A percentile compares a stretch with the other conserved stretches of the same genome.
Evolutionary conservation across 2,329 filamentous ascomycete species (phyloP).

Genomic region (Talaromyces piceae): DNA sequence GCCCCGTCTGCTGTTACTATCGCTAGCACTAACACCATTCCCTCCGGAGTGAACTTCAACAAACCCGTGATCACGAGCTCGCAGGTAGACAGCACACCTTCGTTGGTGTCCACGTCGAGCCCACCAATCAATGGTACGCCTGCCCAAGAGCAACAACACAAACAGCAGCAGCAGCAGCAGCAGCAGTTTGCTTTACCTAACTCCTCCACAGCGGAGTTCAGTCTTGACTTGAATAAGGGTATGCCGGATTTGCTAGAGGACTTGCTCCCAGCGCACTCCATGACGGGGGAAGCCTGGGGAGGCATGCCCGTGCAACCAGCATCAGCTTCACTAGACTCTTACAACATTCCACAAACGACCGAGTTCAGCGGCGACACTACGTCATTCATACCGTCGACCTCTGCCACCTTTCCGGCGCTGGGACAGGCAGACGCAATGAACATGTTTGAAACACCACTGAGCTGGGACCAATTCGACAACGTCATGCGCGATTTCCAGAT

Average conservation of each 20-base stretch:
- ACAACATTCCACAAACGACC: not conserved
- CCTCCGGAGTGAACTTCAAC: not conserved
- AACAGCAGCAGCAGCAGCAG: no score
- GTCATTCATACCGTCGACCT: no score
- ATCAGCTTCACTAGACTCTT: not conserved
- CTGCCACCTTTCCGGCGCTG: not conserved
- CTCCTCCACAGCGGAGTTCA: slow-evolving; percentile 5
- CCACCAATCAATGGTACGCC: not conserved
- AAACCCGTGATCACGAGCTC: not conserved
- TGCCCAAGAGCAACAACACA: not conserved
- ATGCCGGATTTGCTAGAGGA: slow-evolving; percentile 17
- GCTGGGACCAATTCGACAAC: slow-evolving; percentile 31
- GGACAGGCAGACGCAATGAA: not conserved
- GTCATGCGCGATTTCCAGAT: slow-evolving; percentile 34
- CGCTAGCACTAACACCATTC: not conserved
- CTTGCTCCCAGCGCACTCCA: slow-evolving; percentile 24
- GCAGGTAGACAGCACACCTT: slow-evolving; percentile 1
- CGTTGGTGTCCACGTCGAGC: not conserved
- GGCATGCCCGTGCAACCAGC: not conserved
- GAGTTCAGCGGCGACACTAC: no score
- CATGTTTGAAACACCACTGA: slow-evolving; percentile 15
- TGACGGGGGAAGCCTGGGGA: slow-evolving; percentile 13
- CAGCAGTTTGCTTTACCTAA: not conserved
- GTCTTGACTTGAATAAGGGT: slow-evolving; percentile 21
- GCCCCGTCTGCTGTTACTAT: not conserved